A percentile compares a stretch with the other conserved stretches of the same genome.
Conservation (phyloP, 352 stramenopile genomes). For the Thraustochytrium striatum region DNA sequence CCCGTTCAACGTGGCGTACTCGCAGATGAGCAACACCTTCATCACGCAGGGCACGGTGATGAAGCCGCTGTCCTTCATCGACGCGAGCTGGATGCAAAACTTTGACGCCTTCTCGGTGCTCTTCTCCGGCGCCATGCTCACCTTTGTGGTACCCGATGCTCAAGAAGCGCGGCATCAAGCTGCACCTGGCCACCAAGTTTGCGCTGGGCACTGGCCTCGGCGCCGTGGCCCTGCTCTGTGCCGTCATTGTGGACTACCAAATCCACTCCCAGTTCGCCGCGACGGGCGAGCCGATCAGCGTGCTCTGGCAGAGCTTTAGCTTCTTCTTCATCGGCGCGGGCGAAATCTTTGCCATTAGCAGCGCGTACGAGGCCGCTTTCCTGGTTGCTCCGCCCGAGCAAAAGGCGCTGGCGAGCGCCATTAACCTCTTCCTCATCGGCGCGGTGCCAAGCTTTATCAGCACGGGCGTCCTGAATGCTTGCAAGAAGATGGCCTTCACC, state of each 20-base stretch:
- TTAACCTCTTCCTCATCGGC: constrained; percentile 65
- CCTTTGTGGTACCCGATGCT: constrained; percentile 60
- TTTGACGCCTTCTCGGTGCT: constrained; percentile 38
- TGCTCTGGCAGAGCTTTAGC: constrained; percentile 61
- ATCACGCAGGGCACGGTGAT: constrained; percentile 66
- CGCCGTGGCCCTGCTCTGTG: constrained; percentile 58
- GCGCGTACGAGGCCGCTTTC: constrained; percentile 65
- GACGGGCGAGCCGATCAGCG: constrained; percentile 57
- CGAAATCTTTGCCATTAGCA: constrained; percentile 66
- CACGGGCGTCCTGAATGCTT: constrained; percentile 61
- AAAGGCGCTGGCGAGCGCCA: constrained; percentile 62
- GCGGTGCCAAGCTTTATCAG: constrained; percentile 64
- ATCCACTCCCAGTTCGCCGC: constrained; percentile 58
- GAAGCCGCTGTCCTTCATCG: constrained; percentile 60
- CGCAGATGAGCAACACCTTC: constrained; percentile 65
- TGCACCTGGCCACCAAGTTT: constrained; percentile 66
- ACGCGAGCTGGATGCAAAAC: constrained; percentile 58
- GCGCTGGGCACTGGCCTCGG: constrained; percentile 61
- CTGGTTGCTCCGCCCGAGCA: constrained; percentile 58
- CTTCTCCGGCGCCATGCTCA: neutral
- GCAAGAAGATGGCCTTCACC: constrained; percentile 59
- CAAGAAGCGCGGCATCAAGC: constrained; percentile 57
- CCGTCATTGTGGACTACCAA: constrained; percentile 61
- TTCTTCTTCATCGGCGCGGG: constrained; percentile 65
- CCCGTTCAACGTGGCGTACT: constrained; percentile 57